Evolutionary conservation across 345 rosid genomes (phyloP).

Genomic region (Aquilaria sinensis): DNA sequence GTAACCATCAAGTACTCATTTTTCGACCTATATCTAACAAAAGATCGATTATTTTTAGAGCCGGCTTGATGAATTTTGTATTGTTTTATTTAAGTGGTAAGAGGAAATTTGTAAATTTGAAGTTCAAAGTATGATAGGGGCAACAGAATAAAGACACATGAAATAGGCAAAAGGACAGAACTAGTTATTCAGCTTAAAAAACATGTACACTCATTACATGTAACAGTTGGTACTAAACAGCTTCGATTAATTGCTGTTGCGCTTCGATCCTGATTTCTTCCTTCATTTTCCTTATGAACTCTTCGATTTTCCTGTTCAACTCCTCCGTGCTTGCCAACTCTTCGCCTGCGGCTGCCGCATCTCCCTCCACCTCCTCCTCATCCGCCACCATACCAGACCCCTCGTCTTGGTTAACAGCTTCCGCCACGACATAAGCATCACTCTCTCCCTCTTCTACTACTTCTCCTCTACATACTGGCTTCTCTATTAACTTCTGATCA

Average conservation of each 20-base stretch:
- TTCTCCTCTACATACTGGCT: conserved; percentile 5
- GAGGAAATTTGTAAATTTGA: not conserved
- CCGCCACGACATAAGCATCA: not conserved
- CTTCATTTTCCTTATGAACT: conserved; percentile 63
- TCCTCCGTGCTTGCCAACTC: conserved; percentile 40
- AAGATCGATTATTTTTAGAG: no score
- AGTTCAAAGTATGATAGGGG: not conserved
- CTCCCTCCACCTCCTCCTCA: conserved; percentile 4
- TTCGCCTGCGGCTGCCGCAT: not conserved
- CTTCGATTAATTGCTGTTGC: conserved; percentile 16
- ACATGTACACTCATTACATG: not conserved
- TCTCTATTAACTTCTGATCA: not conserved
- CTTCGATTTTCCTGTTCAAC: conserved; percentile 46
- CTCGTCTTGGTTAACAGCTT: not conserved
- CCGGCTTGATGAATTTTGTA: not conserved
- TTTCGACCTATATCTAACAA: no score
- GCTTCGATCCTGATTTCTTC: conserved; percentile 55
- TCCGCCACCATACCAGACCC: conserved; percentile 3
- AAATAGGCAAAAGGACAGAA: not conserved
- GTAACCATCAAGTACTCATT: no score
- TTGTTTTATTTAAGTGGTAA: not conserved
- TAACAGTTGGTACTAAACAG: not conserved
- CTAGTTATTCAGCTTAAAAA: not conserved
- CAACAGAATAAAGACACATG: not conserved
- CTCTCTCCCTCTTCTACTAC: conserved; percentile 7